Base-by-base conservation (phyloP, 1,284 basidiomycete species). In the Coniferiporia sulphurascens region DNA sequence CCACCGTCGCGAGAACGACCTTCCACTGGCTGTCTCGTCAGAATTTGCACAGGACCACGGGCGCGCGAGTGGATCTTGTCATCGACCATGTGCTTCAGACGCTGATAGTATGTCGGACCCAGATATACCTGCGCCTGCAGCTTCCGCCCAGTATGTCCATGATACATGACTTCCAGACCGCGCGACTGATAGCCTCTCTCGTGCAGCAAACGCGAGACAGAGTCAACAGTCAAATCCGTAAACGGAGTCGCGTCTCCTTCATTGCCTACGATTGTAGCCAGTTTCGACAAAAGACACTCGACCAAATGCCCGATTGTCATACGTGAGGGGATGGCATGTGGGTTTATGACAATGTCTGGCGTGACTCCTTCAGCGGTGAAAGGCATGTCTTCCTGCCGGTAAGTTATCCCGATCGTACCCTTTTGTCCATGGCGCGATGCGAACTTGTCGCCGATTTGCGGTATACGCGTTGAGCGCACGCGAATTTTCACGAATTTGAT, bases 291-390 rank as follows among this genome's bases (percentile, higher is more conserved):
- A 52, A 99, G 78, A 85, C 95, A 98, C 75, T 99, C 96, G 71
- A 99, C 95, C 82, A 99, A 87, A 76, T 99, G 97, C 13, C 96
- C 96, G 70, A 99, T 99, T 13, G 96, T 99, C 96, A 99, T 99
- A 78, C 97, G 96, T 62, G 96, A 98, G 4, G 96, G 96, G 76
- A 99, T 98, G 69, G 96, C 97, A 75, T 99, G 96, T 36, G 96
- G 96, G 70, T 99, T 99, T 76, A 99, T 99, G 78, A 99, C 86
- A 68, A 99, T 83, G 72, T 99, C 96, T 1, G 96, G 96, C 5
- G 91, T 91, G 67, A 98, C 93, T 61, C 97, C 97, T 70, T 98
- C 94, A 3, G 87, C 85, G 4, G 95, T 97, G 78, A 99, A 99
- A 35, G 96, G 96, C 96, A 99, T 98, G 73, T 99, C 96, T 74